A percentile compares a stretch with the other conserved stretches of the same genome.
Conservation (phyloP, 2,329 filamentous ascomycete species). For the Podosphaera fusca region DNA sequence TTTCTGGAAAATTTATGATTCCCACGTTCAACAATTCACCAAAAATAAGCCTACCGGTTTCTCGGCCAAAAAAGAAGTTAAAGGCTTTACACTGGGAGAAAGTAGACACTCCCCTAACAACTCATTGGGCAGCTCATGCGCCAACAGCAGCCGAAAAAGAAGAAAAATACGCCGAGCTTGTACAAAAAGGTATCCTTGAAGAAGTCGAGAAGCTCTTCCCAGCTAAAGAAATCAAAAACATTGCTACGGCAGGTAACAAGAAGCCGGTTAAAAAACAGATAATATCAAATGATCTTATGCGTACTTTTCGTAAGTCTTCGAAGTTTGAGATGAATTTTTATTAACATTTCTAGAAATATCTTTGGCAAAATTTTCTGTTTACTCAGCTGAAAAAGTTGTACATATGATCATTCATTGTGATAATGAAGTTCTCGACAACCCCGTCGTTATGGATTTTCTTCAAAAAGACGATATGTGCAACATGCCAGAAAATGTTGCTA, state of each 20-base stretch:
- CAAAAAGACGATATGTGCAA: slow-evolving; percentile 83
- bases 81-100: slow-evolving; percentile 99
- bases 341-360: slow-evolving; percentile 39
- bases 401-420: slow-evolving; percentile 95
- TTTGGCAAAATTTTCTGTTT: slow-evolving; percentile 76
- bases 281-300: slow-evolving; percentile 73
- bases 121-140: slow-evolving; percentile 75
- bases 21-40: slow-evolving; percentile 27
- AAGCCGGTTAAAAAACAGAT: slow-evolving; percentile 96
- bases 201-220: slow-evolving; percentile 95
- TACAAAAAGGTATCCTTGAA: slow-evolving; percentile 82
- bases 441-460: slow-evolving; percentile 88
- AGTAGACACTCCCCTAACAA: slow-evolving; percentile 75
- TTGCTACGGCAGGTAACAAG: slow-evolving; percentile 41
- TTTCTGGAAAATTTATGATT: slow-evolving; percentile 43
- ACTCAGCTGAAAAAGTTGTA: slow-evolving; percentile 62
- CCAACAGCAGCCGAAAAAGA: slow-evolving; percentile 76
- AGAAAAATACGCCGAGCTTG: slow-evolving; percentile 85
- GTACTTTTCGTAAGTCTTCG: slow-evolving; percentile 47
- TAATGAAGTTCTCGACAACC: slow-evolving; percentile 64
- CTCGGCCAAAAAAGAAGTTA: slow-evolving; percentile 94
- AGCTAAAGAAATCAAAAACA: slow-evolving; percentile 83
- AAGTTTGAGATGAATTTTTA: neutral
- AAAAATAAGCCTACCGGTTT: slow-evolving; percentile 50
- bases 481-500: slow-evolving; percentile 72